phyloP scores from a whole-genome alignment of 2,329 filamentous ascomycete species.

The Orbilia ellipsospora region DNA sequence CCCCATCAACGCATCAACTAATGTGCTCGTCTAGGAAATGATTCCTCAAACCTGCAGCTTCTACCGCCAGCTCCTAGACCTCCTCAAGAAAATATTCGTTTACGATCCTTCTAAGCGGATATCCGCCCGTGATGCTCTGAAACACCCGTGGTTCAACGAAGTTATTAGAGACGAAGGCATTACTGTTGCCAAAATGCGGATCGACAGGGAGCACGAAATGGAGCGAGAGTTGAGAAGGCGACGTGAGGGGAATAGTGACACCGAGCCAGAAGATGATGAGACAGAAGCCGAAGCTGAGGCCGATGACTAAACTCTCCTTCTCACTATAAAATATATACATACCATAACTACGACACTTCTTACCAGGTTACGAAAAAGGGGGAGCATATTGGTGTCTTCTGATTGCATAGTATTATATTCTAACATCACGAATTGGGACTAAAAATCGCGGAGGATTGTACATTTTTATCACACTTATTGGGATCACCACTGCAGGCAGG shows the following conservation, averaged over 20 bases:
- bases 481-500: conserved; percentile 46
- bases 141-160: conserved; percentile 77
- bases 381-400: conserved; percentile 1
- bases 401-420: background rate
- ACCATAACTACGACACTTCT: background rate
- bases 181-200: conserved; percentile 73
- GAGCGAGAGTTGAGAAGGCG: conserved; percentile 42
- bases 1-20: conserved; percentile 25
- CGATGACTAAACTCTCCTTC: conserved; percentile 12
- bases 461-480: conserved; percentile 26
- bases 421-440: background rate
- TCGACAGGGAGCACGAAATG: conserved; percentile 63
- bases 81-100: conserved; percentile 74
- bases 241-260: conserved; percentile 51
- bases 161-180: conserved; percentile 74
- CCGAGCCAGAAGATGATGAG: conserved; percentile 50
- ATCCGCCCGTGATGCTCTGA: conserved; percentile 73
- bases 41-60: conserved; percentile 71
- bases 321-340: background rate
- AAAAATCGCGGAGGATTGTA: background rate
- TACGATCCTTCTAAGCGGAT: conserved; percentile 75
- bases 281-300: conserved; percentile 44
- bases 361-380: background rate
- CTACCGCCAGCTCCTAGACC: conserved; percentile 72
- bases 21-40: conserved; percentile 68